These are phyloP conservation scores for Diaporthe ampelina DNA, from an alignment of 2,329 filamentous ascomycete species.

Conservation along the genomic window DNA sequence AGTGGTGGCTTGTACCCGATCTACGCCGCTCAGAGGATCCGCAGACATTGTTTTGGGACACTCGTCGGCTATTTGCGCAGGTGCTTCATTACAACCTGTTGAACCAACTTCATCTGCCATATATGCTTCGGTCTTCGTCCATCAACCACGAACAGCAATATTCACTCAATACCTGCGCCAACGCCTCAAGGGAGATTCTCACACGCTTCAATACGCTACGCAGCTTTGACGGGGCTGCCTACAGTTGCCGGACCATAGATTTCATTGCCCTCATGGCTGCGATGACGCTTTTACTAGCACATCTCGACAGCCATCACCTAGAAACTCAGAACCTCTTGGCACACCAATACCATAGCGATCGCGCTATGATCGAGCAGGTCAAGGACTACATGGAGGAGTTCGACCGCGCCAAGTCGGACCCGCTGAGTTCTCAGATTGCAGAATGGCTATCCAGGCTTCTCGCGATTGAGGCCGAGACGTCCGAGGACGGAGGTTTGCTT, in stretches of 20 bases:
- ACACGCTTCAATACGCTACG: slow-evolving; percentile 52
- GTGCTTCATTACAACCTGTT: slow-evolving; percentile 52
- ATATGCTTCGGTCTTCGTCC: slow-evolving; percentile 46
- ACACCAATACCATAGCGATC: slow-evolving; percentile 56
- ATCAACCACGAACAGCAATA: slow-evolving; percentile 46
- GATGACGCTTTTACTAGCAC: slow-evolving; percentile 54
- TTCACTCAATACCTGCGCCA: slow-evolving; percentile 52
- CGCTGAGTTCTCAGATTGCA: slow-evolving; percentile 47
- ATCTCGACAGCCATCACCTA: slow-evolving; percentile 49
- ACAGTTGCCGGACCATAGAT: slow-evolving; percentile 51
- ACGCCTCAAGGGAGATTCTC: slow-evolving; percentile 54
- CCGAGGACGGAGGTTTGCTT: neutral
- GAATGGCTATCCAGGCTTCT: slow-evolving; percentile 46
- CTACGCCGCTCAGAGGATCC: slow-evolving; percentile 37
- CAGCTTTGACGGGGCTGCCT: slow-evolving; percentile 47
- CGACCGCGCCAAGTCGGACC: slow-evolving; percentile 47
- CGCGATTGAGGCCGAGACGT: neutral
- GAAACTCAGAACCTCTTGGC: slow-evolving; percentile 49
- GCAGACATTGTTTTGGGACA: slow-evolving; percentile 44
- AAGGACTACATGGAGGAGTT: slow-evolving; percentile 52
- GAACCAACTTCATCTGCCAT: slow-evolving; percentile 52
- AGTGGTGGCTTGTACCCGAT: slow-evolving; percentile 48
- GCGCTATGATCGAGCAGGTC: slow-evolving; percentile 54
- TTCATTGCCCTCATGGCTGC: slow-evolving; percentile 55
- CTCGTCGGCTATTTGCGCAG: slow-evolving; percentile 47